A percentile compares a stretch with the other conserved stretches of the same genome.
These are phyloP conservation scores for Serpula lacrymans DNA, from an alignment of 768 basidiomycete species.

Conservation along the genomic window DNA sequence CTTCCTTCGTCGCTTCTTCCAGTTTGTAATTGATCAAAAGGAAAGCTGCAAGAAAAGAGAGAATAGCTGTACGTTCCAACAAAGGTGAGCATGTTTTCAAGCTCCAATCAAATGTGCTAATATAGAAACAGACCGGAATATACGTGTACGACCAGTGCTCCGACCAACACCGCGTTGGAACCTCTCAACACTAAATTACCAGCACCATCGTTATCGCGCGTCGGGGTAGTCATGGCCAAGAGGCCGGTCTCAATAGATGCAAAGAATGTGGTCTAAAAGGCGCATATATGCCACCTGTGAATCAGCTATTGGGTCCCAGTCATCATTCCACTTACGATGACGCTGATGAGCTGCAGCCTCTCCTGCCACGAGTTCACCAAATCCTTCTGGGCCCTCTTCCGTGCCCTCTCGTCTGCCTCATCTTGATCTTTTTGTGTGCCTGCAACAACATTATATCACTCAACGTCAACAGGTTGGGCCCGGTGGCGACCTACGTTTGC, in stretches of 20 bases:
- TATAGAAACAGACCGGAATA: constrained; percentile 42
- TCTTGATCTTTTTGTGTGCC: constrained; percentile 51
- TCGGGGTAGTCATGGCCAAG: constrained; percentile 42
- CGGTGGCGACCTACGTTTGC: constrained; percentile 16
- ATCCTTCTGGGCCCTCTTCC: constrained; percentile 43
- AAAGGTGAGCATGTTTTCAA: background rate
- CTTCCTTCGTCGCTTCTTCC: constrained; percentile 47
- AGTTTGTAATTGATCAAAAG: constrained; percentile 54
- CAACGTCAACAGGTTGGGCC: background rate
- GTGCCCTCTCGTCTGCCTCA: constrained; percentile 41
- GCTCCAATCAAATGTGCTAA: too few relatives aligned
- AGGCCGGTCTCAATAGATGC: constrained; percentile 55
- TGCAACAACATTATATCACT: constrained; percentile 10
- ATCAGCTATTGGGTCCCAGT: background rate
- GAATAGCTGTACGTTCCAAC: constrained; percentile 24
- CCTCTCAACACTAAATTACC: constrained; percentile 20
- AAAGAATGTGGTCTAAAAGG: constrained; percentile 57
- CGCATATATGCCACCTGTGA: background rate
- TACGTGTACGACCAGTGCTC: constrained; percentile 52
- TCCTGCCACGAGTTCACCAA: constrained; percentile 63
- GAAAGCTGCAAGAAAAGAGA: constrained; percentile 55
- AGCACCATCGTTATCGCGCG: constrained; percentile 10
- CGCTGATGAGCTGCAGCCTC: constrained; percentile 54
- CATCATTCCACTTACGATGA: constrained; percentile 42
- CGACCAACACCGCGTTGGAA: constrained; percentile 46